Percentiles rank a stretch among this genome's conserved stretches.
Conservation (phyloP, 495 filamentous ascomycete genomes). For the Pseudotulostoma volvatum region DNA sequence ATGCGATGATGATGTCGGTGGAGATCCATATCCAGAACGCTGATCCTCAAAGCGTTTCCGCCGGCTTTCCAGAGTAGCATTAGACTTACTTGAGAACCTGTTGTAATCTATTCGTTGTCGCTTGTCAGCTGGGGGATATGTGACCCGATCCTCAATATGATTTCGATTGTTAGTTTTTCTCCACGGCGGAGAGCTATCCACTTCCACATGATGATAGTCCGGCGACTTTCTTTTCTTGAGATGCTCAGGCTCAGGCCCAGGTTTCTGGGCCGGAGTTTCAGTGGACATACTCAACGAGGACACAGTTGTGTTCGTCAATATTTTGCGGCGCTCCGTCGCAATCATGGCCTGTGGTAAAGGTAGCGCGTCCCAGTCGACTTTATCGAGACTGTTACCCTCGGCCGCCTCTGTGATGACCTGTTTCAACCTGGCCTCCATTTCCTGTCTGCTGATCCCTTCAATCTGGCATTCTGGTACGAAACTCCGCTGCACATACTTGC, state of each 20-base stretch:
- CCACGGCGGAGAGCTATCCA: slow-evolving; percentile 47
- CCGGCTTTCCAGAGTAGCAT: slow-evolving; percentile 75
- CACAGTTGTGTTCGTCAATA: slow-evolving; percentile 22
- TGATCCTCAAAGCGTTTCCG: slow-evolving; percentile 68
- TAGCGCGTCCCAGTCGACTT: slow-evolving; percentile 65
- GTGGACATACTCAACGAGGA: slow-evolving; percentile 21
- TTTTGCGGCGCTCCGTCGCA: slow-evolving; percentile 45
- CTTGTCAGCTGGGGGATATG: slow-evolving; percentile 44
- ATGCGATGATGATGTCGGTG: slow-evolving; percentile 30
- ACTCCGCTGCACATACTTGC: slow-evolving; percentile 66
- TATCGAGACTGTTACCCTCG: slow-evolving; percentile 46
- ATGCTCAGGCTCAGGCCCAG: slow-evolving; percentile 9
- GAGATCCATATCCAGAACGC: slow-evolving; percentile 29
- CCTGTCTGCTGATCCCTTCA: slow-evolving; percentile 41
- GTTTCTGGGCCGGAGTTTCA: slow-evolving; percentile 15
- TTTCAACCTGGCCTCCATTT: slow-evolving; percentile 76
- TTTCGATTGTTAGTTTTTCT: slow-evolving; percentile 46
- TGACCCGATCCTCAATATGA: slow-evolving; percentile 62
- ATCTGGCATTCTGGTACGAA: slow-evolving; percentile 58
- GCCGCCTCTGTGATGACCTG: slow-evolving; percentile 67
- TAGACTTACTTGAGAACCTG: slow-evolving; percentile 62
- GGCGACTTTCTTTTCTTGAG: slow-evolving; percentile 68
- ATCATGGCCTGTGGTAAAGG: slow-evolving; percentile 82
- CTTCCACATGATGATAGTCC: slow-evolving; percentile 34
- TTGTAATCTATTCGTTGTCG: slow-evolving; percentile 36